phyloP scores from a whole-genome alignment of 2,329 filamentous ascomycete species.

The Botrytis byssoidea region DNA sequence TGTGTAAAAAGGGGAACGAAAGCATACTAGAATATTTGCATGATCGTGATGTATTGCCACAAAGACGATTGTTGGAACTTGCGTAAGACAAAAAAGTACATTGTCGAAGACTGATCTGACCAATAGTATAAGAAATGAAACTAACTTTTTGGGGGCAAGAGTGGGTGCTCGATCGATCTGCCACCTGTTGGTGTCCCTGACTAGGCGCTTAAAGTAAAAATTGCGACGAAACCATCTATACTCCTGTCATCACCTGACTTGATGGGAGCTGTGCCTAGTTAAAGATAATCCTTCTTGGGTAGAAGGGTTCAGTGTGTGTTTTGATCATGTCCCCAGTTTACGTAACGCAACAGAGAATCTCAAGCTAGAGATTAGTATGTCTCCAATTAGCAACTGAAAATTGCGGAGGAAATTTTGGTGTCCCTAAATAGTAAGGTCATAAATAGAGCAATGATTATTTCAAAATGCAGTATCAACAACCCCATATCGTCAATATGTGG shows the following conservation, averaged over 20 bases:
- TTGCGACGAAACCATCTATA: not conserved
- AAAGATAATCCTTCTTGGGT: not conserved
- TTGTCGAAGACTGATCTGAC: not conserved
- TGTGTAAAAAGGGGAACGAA: too few species aligned
- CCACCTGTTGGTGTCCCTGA: not conserved
- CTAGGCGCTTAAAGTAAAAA: not conserved
- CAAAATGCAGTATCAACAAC: not conserved
- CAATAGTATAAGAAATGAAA: not conserved
- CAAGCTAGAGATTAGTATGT: not conserved
- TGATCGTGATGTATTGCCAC: not conserved
- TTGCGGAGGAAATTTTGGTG: not conserved
- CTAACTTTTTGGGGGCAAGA: not conserved
- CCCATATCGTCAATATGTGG: not conserved
- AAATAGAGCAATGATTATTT: not conserved
- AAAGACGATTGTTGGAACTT: not conserved
- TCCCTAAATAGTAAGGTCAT: not conserved
- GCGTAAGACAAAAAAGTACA: not conserved
- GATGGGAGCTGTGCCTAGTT: not conserved
- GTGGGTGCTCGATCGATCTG: not conserved
- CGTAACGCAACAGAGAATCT: not conserved
- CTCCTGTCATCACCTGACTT: not conserved
- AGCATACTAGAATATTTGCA: not conserved
- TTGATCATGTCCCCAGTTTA: not conserved
- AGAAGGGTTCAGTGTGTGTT: not conserved
- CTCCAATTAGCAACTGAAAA: not conserved